Evolutionary conservation across 257 asterid species (phyloP).

Genomic region (Rubia yunnanensis): DNA sequence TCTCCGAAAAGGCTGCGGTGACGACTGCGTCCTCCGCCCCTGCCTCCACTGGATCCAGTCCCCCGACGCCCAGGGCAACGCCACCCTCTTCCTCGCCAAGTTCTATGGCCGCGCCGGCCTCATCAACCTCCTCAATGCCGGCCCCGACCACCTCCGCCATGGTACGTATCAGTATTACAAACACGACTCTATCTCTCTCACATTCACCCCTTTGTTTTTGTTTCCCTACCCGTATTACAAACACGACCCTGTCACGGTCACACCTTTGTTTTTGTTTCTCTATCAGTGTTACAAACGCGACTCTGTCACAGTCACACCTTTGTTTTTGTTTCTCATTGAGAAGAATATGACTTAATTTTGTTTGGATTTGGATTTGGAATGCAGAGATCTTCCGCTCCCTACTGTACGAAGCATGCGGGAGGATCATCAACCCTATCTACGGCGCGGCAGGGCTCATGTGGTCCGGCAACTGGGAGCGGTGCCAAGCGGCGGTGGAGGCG

Average conservation of each 20-base stretch:
- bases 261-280: no score
- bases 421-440: slow-evolving; percentile 62
- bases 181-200: no score
- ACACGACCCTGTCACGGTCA: no score
- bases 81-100: slow-evolving; percentile 76
- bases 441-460: slow-evolving; percentile 65
- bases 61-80: slow-evolving; percentile 69
- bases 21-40: slow-evolving; percentile 46
- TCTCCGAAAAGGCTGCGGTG: slow-evolving; percentile 77
- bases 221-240: no score
- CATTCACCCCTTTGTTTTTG: no score
- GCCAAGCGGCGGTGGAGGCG: slow-evolving; percentile 67
- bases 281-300: no score
- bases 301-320: no score
- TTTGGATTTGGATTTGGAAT: no score
- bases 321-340: neutral
- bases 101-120: slow-evolving; percentile 92
- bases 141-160: slow-evolving; percentile 52
- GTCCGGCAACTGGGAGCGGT: slow-evolving; percentile 58
- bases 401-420: slow-evolving; percentile 77
- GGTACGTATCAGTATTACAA: slow-evolving; percentile 23
- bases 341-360: neutral
- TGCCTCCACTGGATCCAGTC: slow-evolving; percentile 62
- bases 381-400: slow-evolving; percentile 57
- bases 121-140: slow-evolving; percentile 57